Conservation (phyloP, 306 rosid genomes). For the Quercus agrifolia region DNA sequence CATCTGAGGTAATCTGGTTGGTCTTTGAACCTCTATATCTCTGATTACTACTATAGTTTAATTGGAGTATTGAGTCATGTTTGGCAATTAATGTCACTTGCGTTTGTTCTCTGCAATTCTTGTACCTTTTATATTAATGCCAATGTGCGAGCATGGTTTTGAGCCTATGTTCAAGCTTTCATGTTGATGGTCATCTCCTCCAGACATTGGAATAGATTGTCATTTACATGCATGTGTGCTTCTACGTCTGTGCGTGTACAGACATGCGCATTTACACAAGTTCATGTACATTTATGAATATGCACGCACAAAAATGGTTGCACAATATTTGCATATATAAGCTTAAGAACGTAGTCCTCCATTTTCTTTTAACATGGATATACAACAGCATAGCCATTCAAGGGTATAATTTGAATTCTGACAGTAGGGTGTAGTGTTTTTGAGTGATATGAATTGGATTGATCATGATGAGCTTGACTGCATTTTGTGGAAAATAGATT, state of each 20-base stretch:
- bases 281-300: not conserved
- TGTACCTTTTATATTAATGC: not conserved
- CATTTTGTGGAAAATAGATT: not conserved
- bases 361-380: not conserved
- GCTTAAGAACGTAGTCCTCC: not conserved
- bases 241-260: not conserved
- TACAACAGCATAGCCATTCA: not conserved
- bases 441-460: not conserved
- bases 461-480: not conserved
- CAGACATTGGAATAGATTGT: not conserved
- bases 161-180: not conserved
- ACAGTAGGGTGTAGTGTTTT: not conserved
- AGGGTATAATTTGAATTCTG: not conserved
- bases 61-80: not conserved
- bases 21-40: constrained; percentile 10
- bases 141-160: not conserved
- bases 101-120: not conserved
- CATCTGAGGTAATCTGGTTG: constrained; percentile 75
- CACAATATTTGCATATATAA: not conserved
- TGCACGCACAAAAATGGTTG: not conserved
- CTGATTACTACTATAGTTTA: constrained; percentile 9
- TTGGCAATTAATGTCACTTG: not conserved
- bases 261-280: not conserved
- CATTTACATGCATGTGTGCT: not conserved
- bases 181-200: not conserved